Conservation (phyloP, 768 basidiomycete genomes). For the Amanita thiersii region DNA sequence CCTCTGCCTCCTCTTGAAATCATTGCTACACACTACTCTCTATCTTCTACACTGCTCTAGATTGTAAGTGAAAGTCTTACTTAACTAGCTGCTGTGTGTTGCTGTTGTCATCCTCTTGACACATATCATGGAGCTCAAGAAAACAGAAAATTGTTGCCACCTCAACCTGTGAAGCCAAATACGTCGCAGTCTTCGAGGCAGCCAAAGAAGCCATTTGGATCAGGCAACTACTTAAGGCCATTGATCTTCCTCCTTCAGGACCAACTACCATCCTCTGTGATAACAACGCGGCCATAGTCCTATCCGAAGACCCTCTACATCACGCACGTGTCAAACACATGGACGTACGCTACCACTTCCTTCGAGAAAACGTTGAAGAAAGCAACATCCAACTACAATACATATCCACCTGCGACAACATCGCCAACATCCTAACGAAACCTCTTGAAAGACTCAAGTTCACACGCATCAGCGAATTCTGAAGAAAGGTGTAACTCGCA, state of each 20-base stretch:
- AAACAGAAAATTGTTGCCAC: conserved; percentile 15
- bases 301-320: conserved; percentile 22
- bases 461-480: conserved; percentile 8
- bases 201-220: conserved; percentile 12
- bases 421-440: conserved; percentile 33
- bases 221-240: conserved; percentile 11
- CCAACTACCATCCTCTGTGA: conserved; percentile 16
- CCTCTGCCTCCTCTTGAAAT: no score
- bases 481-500: no score
- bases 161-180: conserved; percentile 26
- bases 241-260: conserved; percentile 8
- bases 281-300: conserved; percentile 24
- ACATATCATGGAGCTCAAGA: no score
- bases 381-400: conserved; percentile 17
- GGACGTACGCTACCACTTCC: conserved; percentile 28
- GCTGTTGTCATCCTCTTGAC: no score
- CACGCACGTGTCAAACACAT: conserved; percentile 31
- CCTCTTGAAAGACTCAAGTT: conserved; percentile 17
- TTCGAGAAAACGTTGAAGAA: conserved; percentile 22
- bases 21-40: no score
- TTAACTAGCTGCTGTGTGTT: no score
- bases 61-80: no score
- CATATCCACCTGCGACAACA: conserved; percentile 21
- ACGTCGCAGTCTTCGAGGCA: conserved; percentile 24
- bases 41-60: no score